Conservation (phyloP, 2,329 filamentous ascomycete species). For the Cytospora piceae region DNA sequence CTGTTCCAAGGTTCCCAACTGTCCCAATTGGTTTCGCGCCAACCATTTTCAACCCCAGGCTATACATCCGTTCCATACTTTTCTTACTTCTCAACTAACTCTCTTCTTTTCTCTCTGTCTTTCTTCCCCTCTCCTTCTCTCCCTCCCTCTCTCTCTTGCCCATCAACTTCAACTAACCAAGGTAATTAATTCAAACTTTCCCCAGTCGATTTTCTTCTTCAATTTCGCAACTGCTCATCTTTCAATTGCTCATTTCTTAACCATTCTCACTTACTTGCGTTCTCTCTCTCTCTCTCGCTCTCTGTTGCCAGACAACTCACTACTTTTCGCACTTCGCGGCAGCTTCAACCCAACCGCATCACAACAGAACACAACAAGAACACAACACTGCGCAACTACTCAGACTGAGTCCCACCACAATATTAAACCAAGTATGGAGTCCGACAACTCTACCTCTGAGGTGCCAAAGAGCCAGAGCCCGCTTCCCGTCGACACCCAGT, state of each 20-base stretch:
- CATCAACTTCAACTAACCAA: neutral
- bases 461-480: constrained; percentile 21
- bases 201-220: neutral
- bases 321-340: neutral
- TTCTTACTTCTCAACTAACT: neutral
- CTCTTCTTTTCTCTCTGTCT: neutral
- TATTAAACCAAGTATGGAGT: constrained; percentile 10
- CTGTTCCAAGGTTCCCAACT: neutral
- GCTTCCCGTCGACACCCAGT: constrained; percentile 5
- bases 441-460: constrained; percentile 17
- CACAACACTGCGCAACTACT: neutral
- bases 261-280: neutral
- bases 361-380: neutral
- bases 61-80: neutral
- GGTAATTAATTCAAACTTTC: neutral
- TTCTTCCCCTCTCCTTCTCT: neutral
- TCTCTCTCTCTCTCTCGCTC: neutral
- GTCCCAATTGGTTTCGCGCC: neutral
- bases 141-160: neutral
- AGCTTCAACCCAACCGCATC: neutral
- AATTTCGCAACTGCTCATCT: neutral
- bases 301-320: neutral
- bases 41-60: neutral
- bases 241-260: neutral
- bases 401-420: neutral